phyloP scores from a whole-genome alignment of 2,329 filamentous ascomycete species.

The Diaporthe vexans region DNA sequence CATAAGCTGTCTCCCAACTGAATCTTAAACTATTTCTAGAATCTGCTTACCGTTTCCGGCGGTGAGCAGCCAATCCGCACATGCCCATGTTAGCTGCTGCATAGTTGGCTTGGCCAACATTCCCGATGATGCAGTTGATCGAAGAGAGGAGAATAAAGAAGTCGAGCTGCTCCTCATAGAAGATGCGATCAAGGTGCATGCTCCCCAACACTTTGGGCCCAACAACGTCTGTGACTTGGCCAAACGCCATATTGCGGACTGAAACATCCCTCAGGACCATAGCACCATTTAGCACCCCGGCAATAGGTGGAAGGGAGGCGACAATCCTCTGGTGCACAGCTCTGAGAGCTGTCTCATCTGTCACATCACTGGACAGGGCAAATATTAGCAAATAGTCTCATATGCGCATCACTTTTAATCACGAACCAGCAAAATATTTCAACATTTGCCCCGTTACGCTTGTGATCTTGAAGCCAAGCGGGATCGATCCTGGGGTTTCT shows the following conservation, averaged over 20 bases:
- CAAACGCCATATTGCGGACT: constrained; percentile 44
- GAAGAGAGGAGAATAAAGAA: constrained; percentile 60
- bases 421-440: constrained; percentile 18
- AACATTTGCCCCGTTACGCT: neutral
- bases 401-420: too few species aligned
- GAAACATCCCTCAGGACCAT: constrained; percentile 47
- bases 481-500: constrained; percentile 53
- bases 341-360: constrained; percentile 36
- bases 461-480: constrained; percentile 43
- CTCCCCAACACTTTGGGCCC: constrained; percentile 47
- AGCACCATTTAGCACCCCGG: constrained; percentile 45
- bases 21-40: neutral
- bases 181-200: constrained; percentile 47
- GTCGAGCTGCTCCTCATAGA: constrained; percentile 46
- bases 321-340: constrained; percentile 35
- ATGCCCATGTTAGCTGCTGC: constrained; percentile 54
- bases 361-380: constrained; percentile 37
- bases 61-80: constrained; percentile 40
- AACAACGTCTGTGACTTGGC: constrained; percentile 42
- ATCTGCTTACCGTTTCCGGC: constrained; percentile 38
- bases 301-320: constrained; percentile 42
- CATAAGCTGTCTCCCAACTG: too few species aligned
- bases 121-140: constrained; percentile 58
- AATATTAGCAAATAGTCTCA: neutral
- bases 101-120: constrained; percentile 60